A percentile compares a stretch with the other conserved stretches of the same genome.
phyloP scores from a whole-genome alignment of 768 basidiomycete species.

The Agrocybe praecox region DNA sequence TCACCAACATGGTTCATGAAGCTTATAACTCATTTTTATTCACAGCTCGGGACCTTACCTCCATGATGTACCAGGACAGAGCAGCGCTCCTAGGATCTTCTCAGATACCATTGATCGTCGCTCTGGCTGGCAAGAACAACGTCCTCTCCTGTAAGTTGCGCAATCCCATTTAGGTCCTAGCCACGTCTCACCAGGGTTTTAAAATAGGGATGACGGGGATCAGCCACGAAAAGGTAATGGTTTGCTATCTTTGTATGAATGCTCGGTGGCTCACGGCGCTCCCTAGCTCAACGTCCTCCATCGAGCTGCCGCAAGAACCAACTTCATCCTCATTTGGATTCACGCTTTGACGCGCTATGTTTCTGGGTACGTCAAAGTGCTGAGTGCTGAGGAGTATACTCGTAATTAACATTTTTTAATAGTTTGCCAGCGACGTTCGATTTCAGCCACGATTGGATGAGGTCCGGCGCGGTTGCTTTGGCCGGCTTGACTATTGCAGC shows the following conservation, averaged over 20 bases:
- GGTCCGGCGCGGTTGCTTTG: conserved; percentile 29
- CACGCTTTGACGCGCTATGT: conserved; percentile 35
- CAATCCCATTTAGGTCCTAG: neutral
- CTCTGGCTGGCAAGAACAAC: conserved; percentile 61
- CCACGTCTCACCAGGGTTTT: conserved; percentile 1
- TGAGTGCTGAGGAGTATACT: neutral
- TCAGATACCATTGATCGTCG: conserved; percentile 54
- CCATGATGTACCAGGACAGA: conserved; percentile 35
- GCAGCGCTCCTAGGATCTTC: conserved; percentile 45
- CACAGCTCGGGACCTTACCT: conserved; percentile 34
- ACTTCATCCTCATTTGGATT: conserved; percentile 45
- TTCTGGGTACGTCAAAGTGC: conserved; percentile 23
- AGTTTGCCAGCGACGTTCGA: conserved; percentile 37
- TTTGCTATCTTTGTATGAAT: neutral
- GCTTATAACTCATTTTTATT: conserved; percentile 5
- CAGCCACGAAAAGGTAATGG: conserved; percentile 49
- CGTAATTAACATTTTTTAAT: conserved; percentile 2
- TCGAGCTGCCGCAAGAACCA: conserved; percentile 43
- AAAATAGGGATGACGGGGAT: conserved; percentile 51
- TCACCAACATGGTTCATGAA: conserved; percentile 14
- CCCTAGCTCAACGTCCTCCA: conserved; percentile 47
- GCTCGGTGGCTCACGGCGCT: neutral
- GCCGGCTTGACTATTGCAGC: conserved; percentile 37
- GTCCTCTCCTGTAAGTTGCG: conserved; percentile 46
- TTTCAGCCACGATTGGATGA: conserved; percentile 39